A percentile compares a stretch with the other conserved stretches of the same genome.
These are phyloP conservation scores for Jackrogersella multiformis DNA, from an alignment of 495 filamentous ascomycete genomes.

Conservation along the genomic window DNA sequence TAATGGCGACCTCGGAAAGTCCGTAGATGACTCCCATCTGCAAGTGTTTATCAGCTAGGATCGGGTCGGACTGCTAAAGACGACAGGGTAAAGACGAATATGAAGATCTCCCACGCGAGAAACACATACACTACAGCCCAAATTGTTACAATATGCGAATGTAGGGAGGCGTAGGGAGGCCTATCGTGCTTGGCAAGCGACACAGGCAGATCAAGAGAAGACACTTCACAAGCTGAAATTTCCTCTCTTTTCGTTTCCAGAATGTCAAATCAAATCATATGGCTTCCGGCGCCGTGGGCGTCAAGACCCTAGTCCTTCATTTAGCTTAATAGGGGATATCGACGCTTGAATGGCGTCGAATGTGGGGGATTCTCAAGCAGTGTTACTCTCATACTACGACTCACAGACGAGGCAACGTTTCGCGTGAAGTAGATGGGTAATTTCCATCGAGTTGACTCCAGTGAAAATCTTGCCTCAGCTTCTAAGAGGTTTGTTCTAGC, in stretches of 20 bases:
- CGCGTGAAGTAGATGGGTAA: neutral
- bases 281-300: neutral
- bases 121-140: neutral
- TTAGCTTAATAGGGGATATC: constrained; percentile 1
- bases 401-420: neutral
- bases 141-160: neutral
- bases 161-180: neutral
- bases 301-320: neutral
- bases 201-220: neutral
- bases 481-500: too few species aligned
- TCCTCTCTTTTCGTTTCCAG: neutral
- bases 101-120: neutral
- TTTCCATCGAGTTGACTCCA: too few species aligned
- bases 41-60: neutral
- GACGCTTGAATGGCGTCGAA: neutral
- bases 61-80: neutral
- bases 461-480: too few species aligned
- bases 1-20: neutral
- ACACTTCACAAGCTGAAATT: neutral
- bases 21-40: neutral
- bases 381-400: neutral
- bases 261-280: neutral
- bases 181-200: neutral
- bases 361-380: constrained; percentile 2
- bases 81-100: neutral